These are phyloP conservation scores for Heritiera littoralis DNA, from an alignment of 345 rosid species.

Conservation along the genomic window DNA sequence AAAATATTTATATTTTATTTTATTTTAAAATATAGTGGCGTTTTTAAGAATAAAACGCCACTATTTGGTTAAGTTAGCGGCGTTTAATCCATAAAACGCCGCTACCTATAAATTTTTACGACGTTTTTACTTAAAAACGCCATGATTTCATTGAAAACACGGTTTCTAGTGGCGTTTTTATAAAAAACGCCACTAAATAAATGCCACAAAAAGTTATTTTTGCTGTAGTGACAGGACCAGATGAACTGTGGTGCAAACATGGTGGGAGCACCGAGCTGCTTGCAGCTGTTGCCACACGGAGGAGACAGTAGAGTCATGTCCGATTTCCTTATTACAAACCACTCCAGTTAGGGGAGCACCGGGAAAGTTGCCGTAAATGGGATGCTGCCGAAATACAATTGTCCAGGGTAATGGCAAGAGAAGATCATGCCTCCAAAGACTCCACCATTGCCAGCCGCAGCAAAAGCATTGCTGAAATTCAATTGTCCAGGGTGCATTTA, in stretches of 20 bases:
- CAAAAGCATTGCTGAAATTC: no score
- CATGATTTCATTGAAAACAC: neutral
- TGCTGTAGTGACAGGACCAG: constrained; percentile 36
- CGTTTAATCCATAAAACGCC: no score
- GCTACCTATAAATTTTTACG: no score
- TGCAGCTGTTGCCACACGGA: constrained; percentile 12
- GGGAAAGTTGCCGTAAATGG: constrained; percentile 68
- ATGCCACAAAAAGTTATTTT: neutral
- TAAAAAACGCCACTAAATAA: no score
- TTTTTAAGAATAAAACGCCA: no score
- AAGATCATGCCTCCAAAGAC: constrained; percentile 76
- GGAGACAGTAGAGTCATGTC: constrained; percentile 38
- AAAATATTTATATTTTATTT: no score
- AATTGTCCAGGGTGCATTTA: no score
- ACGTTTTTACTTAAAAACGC: no score
- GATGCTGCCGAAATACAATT: constrained; percentile 55
- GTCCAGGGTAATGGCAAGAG: constrained; percentile 52
- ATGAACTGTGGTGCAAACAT: constrained; percentile 65
- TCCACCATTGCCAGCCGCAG: constrained; percentile 23
- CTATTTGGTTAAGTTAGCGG: no score
- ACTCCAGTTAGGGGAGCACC: constrained; percentile 59
- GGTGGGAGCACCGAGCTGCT: constrained; percentile 38
- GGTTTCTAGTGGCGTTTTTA: no score
- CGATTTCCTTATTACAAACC: constrained; percentile 64
- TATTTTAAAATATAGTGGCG: no score